Evolutionary conservation across 2,329 filamentous ascomycete species (phyloP), one percentile per base, ranked within the genome.

Genomic region (Berkeleyomyces basicola): DNA sequence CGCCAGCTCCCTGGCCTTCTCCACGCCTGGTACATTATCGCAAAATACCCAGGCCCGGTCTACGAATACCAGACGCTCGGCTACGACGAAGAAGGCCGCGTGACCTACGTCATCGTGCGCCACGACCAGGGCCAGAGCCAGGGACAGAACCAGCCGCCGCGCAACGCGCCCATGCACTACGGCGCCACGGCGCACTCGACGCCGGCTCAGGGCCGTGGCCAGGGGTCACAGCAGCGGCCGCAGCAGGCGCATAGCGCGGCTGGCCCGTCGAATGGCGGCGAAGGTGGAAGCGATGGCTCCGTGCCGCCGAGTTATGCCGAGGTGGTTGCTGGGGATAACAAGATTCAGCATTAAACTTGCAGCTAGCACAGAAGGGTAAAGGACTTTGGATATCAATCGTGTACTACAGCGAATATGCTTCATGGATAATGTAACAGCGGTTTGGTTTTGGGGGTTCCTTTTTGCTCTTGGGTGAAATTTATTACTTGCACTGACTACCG

Each of bases 1-100:
- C 23, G 51, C 3, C 67, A 80, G 77, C 74, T 97, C 65, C 92
- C 92, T 23, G 92, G 92, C 65, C 86, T 97, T 59, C 77, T 99
- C 2, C 93, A 99, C 77, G 83, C 91, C 66, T 97, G 93, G 92
- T 99, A 97, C 80, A 95, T 97, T 74, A 96, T 99, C 74, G 82
- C 88, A 70, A 87, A 88, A 71, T 88, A 86, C 73, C 93, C 93
- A 64, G 92, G 96, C 65, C 68, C 81, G 47, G 79, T 85, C 64
- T 81, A 81, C 72, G 82, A 86, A 66, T 90, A 93, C 74, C 82
- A 88, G 68, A 75, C 78, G 59, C 72, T 87, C 47, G 74, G 81
- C 4, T 82, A 84, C 61, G 80, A 82, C 69, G 68, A 71, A 68
- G 79, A 81, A 67, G 77, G 80, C 67, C 80, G 78, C 65, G 83